phyloP scores from a whole-genome alignment of 129 eudicot genomes.

The Escallonia herrerae region DNA sequence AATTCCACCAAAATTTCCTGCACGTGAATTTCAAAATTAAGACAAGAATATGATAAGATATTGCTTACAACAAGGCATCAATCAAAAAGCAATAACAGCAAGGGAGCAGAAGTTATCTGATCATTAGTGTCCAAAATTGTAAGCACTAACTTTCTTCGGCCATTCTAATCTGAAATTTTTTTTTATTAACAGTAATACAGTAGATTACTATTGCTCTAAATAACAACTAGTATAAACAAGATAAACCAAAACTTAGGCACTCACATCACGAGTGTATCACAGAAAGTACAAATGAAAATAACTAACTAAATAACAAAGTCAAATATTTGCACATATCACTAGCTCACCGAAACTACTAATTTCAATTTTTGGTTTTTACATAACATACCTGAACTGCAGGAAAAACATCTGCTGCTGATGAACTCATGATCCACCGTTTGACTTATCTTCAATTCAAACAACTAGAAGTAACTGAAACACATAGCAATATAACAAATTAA shows the following conservation, averaged over 20 bases:
- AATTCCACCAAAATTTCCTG: slow-evolving; percentile 36
- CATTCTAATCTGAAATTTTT: background rate
- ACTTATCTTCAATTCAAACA: background rate
- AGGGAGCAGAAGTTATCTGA: background rate
- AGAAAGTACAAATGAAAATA: background rate
- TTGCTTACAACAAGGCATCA: background rate
- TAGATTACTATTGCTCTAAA: background rate
- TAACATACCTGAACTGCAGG: slow-evolving; percentile 38
- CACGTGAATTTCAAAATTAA: background rate
- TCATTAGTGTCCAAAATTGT: background rate
- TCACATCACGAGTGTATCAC: background rate
- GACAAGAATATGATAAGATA: background rate
- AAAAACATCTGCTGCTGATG: too few relatives aligned
- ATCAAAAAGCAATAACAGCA: background rate
- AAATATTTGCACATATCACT: background rate
- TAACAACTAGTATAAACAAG: background rate
- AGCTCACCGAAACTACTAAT: background rate
- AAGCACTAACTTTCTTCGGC: background rate
- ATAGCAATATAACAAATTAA: too few relatives aligned
- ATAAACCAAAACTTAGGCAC: background rate
- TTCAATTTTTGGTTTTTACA: background rate
- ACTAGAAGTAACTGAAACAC: background rate
- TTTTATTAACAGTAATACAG: background rate
- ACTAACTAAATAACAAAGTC: background rate
- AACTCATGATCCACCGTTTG: slow-evolving; percentile 8